These are phyloP conservation scores for Gonium pectorale DNA, from an alignment of 139 green algal species.

Conservation along the genomic window DNA sequence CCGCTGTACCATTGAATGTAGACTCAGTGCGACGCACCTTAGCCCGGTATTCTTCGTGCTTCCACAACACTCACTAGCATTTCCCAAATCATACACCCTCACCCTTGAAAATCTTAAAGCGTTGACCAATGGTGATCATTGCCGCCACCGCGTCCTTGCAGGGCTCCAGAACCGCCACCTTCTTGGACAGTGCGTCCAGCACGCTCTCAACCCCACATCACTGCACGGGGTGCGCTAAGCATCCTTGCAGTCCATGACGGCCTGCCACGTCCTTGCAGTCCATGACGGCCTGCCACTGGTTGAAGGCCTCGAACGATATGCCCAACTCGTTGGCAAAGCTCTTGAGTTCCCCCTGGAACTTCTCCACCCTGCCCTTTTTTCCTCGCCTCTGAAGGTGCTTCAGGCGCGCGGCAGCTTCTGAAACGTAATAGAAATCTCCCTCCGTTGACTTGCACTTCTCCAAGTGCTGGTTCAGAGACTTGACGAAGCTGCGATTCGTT, in stretches of 20 bases:
- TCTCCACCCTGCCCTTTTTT: not conserved
- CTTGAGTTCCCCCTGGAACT: constrained; percentile 16
- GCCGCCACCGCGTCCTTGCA: constrained; percentile 21
- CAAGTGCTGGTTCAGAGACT: constrained; percentile 19
- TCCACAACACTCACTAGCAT: not conserved
- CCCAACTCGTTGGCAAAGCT: constrained; percentile 12
- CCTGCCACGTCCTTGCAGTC: not conserved
- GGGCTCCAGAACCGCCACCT: constrained; percentile 17
- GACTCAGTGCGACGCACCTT: no score
- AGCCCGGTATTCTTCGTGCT: no score
- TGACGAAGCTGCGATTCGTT: constrained; percentile 9
- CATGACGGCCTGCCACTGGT: constrained; percentile 28
- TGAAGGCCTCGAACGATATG: constrained; percentile 24
- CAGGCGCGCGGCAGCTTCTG: constrained; percentile 3
- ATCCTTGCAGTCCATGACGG: not conserved
- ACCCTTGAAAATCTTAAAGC: constrained; percentile 7
- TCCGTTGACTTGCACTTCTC: not conserved
- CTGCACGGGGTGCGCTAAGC: constrained; percentile 8
- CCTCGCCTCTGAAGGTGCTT: constrained; percentile 9
- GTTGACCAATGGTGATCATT: constrained; percentile 3
- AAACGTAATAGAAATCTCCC: constrained; percentile 8
- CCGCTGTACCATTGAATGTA: no score
- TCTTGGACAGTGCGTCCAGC: not conserved
- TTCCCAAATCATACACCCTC: not conserved
- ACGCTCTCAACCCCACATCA: not conserved